These are phyloP conservation scores for Colletotrichum sp. DNA, from an alignment of 2,329 filamentous ascomycete genomes.

Conservation along the genomic window DNA sequence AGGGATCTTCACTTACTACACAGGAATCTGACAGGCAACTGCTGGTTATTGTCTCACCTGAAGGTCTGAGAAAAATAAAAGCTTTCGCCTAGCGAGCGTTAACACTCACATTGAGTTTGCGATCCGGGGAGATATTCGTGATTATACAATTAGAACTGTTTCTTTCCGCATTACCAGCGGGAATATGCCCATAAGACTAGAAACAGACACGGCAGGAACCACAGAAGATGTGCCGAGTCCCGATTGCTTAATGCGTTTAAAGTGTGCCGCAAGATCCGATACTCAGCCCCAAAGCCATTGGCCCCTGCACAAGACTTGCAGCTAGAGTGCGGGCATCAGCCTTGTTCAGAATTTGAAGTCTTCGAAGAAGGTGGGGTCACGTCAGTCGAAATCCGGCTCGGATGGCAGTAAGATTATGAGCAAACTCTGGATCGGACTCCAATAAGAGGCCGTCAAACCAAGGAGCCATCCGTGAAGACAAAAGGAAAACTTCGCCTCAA, in stretches of 20 bases:
- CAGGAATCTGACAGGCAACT: not conserved
- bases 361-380: not conserved
- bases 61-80: not conserved
- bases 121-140: not conserved
- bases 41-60: not conserved
- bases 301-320: not conserved
- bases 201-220: not conserved
- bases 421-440: not conserved
- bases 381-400: not conserved
- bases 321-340: not conserved
- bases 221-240: not conserved
- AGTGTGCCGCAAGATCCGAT: not conserved
- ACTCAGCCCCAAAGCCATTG: not conserved
- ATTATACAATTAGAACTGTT: not conserved
- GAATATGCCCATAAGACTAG: fast-evolving
- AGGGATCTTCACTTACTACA: not conserved
- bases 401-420: not conserved
- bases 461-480: not conserved
- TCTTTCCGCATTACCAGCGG: not conserved
- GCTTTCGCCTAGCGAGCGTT: not conserved
- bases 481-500: not conserved
- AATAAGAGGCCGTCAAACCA: not conserved
- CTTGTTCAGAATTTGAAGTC: not conserved
- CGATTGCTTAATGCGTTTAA: not conserved
- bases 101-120: not conserved